Evolutionary conservation across 129 eudicot genomes (phyloP).

Genomic region (Heracleum sosnowskyi): DNA sequence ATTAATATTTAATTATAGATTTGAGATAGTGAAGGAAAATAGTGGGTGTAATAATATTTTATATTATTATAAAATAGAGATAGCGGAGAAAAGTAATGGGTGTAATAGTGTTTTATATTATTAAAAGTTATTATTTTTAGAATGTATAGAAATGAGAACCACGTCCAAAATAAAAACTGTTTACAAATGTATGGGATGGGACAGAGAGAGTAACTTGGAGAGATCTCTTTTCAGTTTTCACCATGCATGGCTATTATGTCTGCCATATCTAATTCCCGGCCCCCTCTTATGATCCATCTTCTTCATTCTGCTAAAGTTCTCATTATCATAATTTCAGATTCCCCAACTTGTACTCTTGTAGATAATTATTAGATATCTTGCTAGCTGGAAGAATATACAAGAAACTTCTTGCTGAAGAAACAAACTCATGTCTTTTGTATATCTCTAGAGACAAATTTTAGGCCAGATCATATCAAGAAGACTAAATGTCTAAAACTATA

Average conservation of each 20-base stretch:
- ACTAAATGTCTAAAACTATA: too few species aligned
- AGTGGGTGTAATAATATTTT: too few species aligned
- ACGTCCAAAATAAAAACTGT: too few species aligned
- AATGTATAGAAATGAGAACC: too few species aligned
- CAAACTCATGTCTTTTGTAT: not conserved
- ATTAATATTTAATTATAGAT: too few species aligned
- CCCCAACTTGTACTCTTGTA: not conserved
- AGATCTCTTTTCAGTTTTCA: conserved; percentile 19
- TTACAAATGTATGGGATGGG: too few species aligned
- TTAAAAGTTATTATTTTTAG: too few species aligned
- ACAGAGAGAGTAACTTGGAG: too few species aligned
- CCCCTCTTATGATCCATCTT: conserved; percentile 4
- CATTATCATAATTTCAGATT: not conserved
- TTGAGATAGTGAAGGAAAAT: too few species aligned
- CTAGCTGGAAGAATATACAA: not conserved
- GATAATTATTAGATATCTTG: not conserved
- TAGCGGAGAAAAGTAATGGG: too few species aligned
- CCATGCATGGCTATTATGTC: conserved; percentile 19
- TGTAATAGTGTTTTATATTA: too few species aligned
- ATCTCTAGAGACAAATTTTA: not conserved
- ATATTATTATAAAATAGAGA: too few species aligned
- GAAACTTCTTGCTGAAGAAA: conserved; percentile 1
- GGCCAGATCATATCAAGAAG: not conserved
- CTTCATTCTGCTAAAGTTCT: not conserved
- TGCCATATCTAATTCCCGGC: not conserved